These are phyloP conservation scores for Macrolepiota dolichaula DNA, from an alignment of 768 basidiomycete genomes.

Conservation along the genomic window DNA sequence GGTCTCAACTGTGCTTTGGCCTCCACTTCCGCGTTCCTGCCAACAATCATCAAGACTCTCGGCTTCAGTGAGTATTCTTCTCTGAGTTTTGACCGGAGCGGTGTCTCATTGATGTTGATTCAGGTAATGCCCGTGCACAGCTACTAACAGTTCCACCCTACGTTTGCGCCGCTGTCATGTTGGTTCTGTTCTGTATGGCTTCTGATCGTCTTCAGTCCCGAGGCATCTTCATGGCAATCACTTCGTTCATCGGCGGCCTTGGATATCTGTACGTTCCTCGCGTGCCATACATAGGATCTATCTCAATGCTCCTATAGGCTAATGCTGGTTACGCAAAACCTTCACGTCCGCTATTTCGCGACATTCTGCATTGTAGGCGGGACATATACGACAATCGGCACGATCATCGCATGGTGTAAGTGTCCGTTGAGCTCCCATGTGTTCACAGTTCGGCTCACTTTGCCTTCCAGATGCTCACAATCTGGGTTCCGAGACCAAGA, in stretches of 20 bases:
- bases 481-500: slow-evolving; percentile 75
- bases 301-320: slow-evolving; percentile 33
- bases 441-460: neutral
- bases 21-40: slow-evolving; percentile 81
- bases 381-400: slow-evolving; percentile 73
- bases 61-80: slow-evolving; percentile 53
- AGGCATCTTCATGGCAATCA: slow-evolving; percentile 41
- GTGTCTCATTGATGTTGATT: slow-evolving; percentile 4
- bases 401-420: slow-evolving; percentile 78
- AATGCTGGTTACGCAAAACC: slow-evolving; percentile 49
- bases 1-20: slow-evolving; percentile 73
- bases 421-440: slow-evolving; percentile 9
- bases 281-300: neutral
- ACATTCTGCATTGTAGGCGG: slow-evolving; percentile 75
- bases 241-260: slow-evolving; percentile 44
- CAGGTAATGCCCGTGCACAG: slow-evolving; percentile 66
- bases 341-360: slow-evolving; percentile 71
- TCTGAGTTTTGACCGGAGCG: neutral
- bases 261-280: slow-evolving; percentile 56
- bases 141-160: slow-evolving; percentile 82
- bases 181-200: slow-evolving; percentile 52
- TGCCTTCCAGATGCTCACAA: slow-evolving; percentile 59
- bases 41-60: slow-evolving; percentile 75
- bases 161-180: slow-evolving; percentile 63
- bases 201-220: slow-evolving; percentile 70